A percentile compares a stretch with the other conserved stretches of the same genome.
phyloP scores from a whole-genome alignment of 257 asterid genomes.

The Gardenia jasminoides region DNA sequence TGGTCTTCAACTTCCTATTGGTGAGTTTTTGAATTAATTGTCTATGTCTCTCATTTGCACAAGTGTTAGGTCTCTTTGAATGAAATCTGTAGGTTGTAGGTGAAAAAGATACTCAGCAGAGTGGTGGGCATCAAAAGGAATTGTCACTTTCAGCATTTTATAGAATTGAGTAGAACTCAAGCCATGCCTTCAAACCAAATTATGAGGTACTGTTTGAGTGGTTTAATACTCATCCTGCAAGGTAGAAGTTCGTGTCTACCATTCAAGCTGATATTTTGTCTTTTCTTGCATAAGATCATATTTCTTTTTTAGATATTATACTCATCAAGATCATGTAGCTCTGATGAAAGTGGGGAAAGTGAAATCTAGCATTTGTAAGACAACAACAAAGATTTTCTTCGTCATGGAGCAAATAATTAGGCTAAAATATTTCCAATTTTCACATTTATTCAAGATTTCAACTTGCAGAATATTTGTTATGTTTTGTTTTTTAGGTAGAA shows the following conservation, averaged over 20 bases:
- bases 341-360: not conserved
- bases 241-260: constrained; percentile 70
- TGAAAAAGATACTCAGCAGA: constrained; percentile 51
- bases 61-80: constrained; percentile 2
- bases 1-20: constrained; percentile 70
- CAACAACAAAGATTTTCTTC: not conserved
- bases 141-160: constrained; percentile 80
- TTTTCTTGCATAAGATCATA: constrained; percentile 74
- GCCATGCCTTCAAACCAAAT: constrained; percentile 86
- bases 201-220: constrained; percentile 85
- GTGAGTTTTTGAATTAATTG: constrained; percentile 44
- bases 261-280: constrained; percentile 78
- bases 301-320: constrained; percentile 10
- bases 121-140: too few species aligned
- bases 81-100: constrained; percentile 1
- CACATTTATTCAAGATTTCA: too few species aligned
- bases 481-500: too few species aligned
- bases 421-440: not conserved
- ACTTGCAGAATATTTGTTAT: too few species aligned
- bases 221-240: constrained; percentile 91
- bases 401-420: not conserved
- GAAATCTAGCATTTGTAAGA: not conserved
- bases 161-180: constrained; percentile 72
- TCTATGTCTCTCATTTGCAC: not conserved
- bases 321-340: not conserved